Evolutionary conservation across 495 filamentous ascomycete species (phyloP).

Genomic region (Trichoderma orchidacearum): DNA sequence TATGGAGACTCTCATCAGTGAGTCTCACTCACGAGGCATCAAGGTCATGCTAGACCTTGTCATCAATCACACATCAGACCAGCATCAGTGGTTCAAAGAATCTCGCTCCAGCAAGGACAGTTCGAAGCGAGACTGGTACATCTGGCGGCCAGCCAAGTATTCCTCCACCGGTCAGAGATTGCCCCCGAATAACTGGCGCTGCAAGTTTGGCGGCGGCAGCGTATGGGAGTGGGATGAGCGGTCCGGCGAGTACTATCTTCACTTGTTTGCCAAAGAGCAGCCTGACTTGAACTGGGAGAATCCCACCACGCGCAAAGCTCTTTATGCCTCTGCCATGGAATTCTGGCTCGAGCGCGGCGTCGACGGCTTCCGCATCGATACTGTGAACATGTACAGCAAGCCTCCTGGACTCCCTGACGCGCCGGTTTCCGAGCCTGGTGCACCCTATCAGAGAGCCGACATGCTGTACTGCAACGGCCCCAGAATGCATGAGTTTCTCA

Average conservation of each 20-base stretch:
- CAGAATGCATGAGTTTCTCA: slow-evolving; percentile 45
- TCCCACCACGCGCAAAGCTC: slow-evolving; percentile 39
- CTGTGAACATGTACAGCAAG: slow-evolving; percentile 54
- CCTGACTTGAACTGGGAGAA: slow-evolving; percentile 65
- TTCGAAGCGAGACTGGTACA: slow-evolving; percentile 51
- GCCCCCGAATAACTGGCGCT: slow-evolving; percentile 56
- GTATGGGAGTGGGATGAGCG: slow-evolving; percentile 48
- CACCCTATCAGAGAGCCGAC: slow-evolving; percentile 24
- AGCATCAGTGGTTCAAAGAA: slow-evolving; percentile 57
- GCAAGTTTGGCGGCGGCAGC: slow-evolving; percentile 29
- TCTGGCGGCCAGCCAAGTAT: slow-evolving; percentile 45
- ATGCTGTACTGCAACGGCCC: slow-evolving; percentile 47
- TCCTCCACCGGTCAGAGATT: slow-evolving; percentile 38
- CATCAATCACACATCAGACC: slow-evolving; percentile 57
- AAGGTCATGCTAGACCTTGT: slow-evolving; percentile 59
- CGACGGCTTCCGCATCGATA: slow-evolving; percentile 56
- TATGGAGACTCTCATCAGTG: slow-evolving; percentile 48
- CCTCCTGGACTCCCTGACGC: slow-evolving; percentile 42
- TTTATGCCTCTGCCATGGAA: slow-evolving; percentile 42
- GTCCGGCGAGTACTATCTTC: slow-evolving; percentile 53
- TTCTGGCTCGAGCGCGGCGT: slow-evolving; percentile 55
- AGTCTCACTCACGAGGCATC: slow-evolving; percentile 42
- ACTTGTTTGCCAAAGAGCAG: slow-evolving; percentile 45
- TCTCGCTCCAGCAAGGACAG: slow-evolving; percentile 42
- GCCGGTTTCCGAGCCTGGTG: slow-evolving; percentile 27